Conservation (phyloP, 306 rosid genomes). For the Spatholobus suberectus region DNA sequence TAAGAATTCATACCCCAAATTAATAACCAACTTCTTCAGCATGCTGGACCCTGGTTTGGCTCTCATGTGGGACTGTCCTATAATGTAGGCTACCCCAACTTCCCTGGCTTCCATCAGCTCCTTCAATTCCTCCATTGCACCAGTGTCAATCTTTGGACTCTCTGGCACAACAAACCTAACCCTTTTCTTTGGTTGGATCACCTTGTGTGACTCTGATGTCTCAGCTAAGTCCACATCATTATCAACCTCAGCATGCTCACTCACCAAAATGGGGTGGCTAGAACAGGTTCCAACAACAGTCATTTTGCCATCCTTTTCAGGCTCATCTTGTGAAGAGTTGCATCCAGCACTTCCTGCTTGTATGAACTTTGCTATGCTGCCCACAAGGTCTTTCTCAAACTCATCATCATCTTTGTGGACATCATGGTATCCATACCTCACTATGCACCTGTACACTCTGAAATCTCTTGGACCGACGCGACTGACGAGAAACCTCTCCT, state of each 20-base stretch:
- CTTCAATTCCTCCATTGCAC: slow-evolving; percentile 62
- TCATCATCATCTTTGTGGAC: slow-evolving; percentile 80
- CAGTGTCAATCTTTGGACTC: slow-evolving; percentile 62
- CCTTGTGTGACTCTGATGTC: slow-evolving; percentile 42
- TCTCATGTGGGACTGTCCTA: slow-evolving; percentile 79
- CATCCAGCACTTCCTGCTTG: slow-evolving; percentile 44
- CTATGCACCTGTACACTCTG: slow-evolving; percentile 81
- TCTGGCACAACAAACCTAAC: slow-evolving; percentile 84
- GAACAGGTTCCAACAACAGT: slow-evolving; percentile 74
- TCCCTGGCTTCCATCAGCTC: slow-evolving; percentile 90
- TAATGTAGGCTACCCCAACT: slow-evolving; percentile 81
- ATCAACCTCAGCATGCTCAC: slow-evolving; percentile 27
- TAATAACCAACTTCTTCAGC: slow-evolving; percentile 63
- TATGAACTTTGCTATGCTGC: slow-evolving; percentile 93
- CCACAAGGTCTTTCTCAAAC: slow-evolving; percentile 89
- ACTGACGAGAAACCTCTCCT: slow-evolving; percentile 85
- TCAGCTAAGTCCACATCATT: slow-evolving; percentile 35
- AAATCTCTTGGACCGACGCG: slow-evolving; percentile 73
- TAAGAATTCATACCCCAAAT: slow-evolving; percentile 81
- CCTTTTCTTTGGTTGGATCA: slow-evolving; percentile 48
- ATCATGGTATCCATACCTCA: slow-evolving; percentile 89
- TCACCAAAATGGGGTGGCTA: slow-evolving; percentile 48
- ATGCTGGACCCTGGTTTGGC: slow-evolving; percentile 81
- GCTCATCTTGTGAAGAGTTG: slow-evolving; percentile 37
- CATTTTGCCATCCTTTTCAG: slow-evolving; percentile 53